Conservation (phyloP, 805 yeast genomes). For the Metschnikowia sp. region DNA sequence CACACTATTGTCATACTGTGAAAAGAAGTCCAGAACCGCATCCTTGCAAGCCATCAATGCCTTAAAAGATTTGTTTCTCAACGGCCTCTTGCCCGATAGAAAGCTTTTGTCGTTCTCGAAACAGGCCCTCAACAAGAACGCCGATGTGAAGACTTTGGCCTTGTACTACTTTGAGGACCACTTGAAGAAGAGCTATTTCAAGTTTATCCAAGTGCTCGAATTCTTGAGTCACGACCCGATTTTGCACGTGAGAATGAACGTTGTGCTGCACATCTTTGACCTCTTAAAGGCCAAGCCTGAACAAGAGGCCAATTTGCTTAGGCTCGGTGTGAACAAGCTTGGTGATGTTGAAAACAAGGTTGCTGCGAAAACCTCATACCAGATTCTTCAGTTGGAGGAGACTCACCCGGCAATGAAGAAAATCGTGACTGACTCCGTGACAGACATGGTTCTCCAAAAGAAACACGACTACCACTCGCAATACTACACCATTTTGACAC, state of each 20-base stretch:
- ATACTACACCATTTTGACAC: constrained; percentile 82
- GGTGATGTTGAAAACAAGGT: constrained; percentile 94
- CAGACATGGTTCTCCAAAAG: constrained; percentile 74
- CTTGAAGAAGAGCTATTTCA: constrained; percentile 72
- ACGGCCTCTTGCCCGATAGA: constrained; percentile 83
- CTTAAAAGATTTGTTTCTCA: constrained; percentile 79
- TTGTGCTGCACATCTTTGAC: constrained; percentile 74
- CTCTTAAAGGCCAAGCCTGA: constrained; percentile 85
- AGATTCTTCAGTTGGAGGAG: constrained; percentile 75
- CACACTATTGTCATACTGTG: constrained; percentile 71
- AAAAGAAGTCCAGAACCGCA: constrained; percentile 89
- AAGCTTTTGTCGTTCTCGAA: constrained; percentile 77
- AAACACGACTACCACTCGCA: constrained; percentile 81
- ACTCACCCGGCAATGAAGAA: constrained; percentile 95
- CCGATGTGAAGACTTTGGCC: constrained; percentile 52
- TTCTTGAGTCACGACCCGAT: constrained; percentile 86
- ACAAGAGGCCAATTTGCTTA: constrained; percentile 87
- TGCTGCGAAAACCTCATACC: constrained; percentile 81
- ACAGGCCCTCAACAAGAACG: constrained; percentile 49
- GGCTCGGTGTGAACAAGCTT: constrained; percentile 86
- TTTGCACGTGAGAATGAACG: constrained; percentile 76
- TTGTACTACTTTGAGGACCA: constrained; percentile 86
- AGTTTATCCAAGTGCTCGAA: constrained; percentile 74
- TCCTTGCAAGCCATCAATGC: constrained; percentile 89
- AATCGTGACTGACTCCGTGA: constrained; percentile 71